These are phyloP conservation scores for Entomortierella parvispora DNA, from an alignment of 192 early-diverging fungal species.

Conservation along the genomic window DNA sequence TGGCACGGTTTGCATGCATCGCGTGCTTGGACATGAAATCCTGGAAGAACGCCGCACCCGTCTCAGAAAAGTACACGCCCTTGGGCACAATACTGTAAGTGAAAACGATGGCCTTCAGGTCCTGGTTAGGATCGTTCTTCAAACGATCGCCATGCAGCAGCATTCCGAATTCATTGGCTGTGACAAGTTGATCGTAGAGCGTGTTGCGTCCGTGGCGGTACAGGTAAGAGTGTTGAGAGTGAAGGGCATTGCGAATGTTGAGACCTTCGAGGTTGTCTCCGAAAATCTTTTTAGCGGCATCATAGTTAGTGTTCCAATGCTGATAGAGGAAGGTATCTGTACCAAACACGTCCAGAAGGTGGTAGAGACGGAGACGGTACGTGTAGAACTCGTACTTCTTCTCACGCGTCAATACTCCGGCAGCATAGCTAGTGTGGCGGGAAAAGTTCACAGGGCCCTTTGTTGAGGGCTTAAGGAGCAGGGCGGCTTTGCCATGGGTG, in stretches of 20 bases:
- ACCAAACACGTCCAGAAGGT: constrained; percentile 39
- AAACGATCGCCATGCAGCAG: constrained; percentile 34
- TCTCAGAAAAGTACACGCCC: constrained; percentile 49
- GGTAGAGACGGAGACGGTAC: constrained; percentile 43
- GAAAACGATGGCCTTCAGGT: constrained; percentile 38
- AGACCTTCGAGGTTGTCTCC: constrained; percentile 21
- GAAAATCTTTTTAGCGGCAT: constrained; percentile 41
- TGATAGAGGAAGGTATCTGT: constrained; percentile 4
- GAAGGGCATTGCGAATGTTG: constrained; percentile 37
- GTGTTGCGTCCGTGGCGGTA: constrained; percentile 40
- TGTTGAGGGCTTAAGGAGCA: constrained; percentile 15
- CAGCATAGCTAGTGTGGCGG: constrained; percentile 52
- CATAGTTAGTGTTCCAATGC: constrained; percentile 36
- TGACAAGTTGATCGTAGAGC: constrained; percentile 7
- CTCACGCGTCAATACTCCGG: constrained; percentile 36
- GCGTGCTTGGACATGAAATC: constrained; percentile 55
- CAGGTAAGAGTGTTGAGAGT: constrained; percentile 41
- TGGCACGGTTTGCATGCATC: constrained; percentile 49
- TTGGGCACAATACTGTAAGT: constrained; percentile 45
- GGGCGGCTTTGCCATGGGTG: constrained; percentile 13
- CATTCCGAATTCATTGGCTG: constrained; percentile 23
- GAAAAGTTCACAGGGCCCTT: constrained; percentile 36
- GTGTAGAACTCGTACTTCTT: constrained; percentile 41
- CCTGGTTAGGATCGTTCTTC: constrained; percentile 23
- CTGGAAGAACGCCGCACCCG: constrained; percentile 45